A percentile compares a stretch with the other conserved stretches of the same genome.
These are phyloP conservation scores for Kazachstania bromeliacearum DNA, from an alignment of 805 yeast genomes.

Conservation along the genomic window DNA sequence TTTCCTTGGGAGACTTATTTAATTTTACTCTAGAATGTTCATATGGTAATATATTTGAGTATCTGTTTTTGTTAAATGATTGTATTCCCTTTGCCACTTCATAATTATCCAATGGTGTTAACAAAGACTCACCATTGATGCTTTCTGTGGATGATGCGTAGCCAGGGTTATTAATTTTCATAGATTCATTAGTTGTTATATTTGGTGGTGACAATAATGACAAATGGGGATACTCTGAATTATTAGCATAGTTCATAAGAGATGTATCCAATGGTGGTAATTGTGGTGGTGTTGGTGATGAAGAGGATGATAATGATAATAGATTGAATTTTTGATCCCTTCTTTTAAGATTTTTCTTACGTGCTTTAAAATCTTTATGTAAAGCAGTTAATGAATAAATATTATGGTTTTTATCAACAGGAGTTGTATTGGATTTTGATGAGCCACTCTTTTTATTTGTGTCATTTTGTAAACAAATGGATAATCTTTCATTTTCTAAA, in stretches of 20 bases:
- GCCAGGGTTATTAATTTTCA: too few relatives aligned
- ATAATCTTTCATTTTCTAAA: slow-evolving; percentile 24
- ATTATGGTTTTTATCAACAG: slow-evolving; percentile 8
- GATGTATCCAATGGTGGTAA: background rate
- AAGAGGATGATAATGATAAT: slow-evolving; percentile 3
- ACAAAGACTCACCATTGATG: too few relatives aligned
- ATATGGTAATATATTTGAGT: slow-evolving; percentile 77
- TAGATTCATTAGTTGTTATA: slow-evolving; percentile 1
- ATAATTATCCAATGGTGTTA: slow-evolving; percentile 26
- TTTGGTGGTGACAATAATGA: slow-evolving; percentile 1
- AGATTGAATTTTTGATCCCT: background rate
- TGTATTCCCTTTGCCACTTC: slow-evolving; percentile 64
- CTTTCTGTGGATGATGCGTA: slow-evolving; percentile 11
- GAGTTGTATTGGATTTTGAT: background rate
- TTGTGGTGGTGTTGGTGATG: slow-evolving; percentile 7
- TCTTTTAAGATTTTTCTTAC: slow-evolving; percentile 4
- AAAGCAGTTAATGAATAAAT: slow-evolving; percentile 19
- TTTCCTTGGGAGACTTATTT: slow-evolving; percentile 25
- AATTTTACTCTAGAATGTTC: slow-evolving; percentile 70
- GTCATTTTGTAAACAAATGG: slow-evolving; percentile 16
- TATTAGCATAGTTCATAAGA: background rate
- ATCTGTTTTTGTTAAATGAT: slow-evolving; percentile 69
- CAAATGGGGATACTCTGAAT: slow-evolving; percentile 3
- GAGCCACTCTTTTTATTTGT: background rate
- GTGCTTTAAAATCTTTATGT: slow-evolving; percentile 17